Evolutionary conservation across 1,139 yeast species (phyloP).

Genomic region (Meyerozyma carpophila): DNA sequence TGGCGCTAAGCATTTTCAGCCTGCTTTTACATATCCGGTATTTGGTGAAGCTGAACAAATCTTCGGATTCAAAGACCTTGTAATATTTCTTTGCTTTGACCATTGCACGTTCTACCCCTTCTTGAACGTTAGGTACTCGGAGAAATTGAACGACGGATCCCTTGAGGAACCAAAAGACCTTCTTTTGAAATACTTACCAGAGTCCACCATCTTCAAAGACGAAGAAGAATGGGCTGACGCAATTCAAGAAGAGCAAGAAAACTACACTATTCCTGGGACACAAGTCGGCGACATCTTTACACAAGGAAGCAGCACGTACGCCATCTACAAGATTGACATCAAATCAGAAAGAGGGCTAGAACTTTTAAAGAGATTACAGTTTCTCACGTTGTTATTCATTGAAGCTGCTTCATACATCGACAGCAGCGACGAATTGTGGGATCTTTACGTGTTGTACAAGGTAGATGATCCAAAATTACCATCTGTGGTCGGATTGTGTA

Average conservation of each 20-base stretch:
- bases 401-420: constrained; percentile 95
- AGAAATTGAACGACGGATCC: constrained; percentile 44
- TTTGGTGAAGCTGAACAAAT: constrained; percentile 89
- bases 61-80: constrained; percentile 73
- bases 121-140: constrained; percentile 51
- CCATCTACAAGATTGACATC: constrained; percentile 36
- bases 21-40: constrained; percentile 84
- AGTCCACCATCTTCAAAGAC: constrained; percentile 52
- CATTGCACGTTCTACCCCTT: constrained; percentile 43
- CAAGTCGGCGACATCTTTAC: constrained; percentile 28
- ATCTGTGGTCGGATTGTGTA: constrained; percentile 68
- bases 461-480: constrained; percentile 31
- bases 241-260: constrained; percentile 43
- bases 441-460: constrained; percentile 47
- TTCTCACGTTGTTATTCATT: constrained; percentile 75
- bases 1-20: constrained; percentile 56
- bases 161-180: constrained; percentile 50
- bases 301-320: constrained; percentile 10
- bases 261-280: constrained; percentile 46
- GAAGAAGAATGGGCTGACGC: constrained; percentile 62
- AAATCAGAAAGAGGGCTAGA: constrained; percentile 37
- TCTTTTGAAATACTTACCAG: constrained; percentile 56
- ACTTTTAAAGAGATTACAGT: constrained; percentile 67
- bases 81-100: constrained; percentile 43
- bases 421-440: constrained; percentile 70